Percentiles rank a stretch among this genome's conserved stretches.
Evolutionary conservation across 768 basidiomycete species (phyloP).

Genomic region (Auricularia cornea): DNA sequence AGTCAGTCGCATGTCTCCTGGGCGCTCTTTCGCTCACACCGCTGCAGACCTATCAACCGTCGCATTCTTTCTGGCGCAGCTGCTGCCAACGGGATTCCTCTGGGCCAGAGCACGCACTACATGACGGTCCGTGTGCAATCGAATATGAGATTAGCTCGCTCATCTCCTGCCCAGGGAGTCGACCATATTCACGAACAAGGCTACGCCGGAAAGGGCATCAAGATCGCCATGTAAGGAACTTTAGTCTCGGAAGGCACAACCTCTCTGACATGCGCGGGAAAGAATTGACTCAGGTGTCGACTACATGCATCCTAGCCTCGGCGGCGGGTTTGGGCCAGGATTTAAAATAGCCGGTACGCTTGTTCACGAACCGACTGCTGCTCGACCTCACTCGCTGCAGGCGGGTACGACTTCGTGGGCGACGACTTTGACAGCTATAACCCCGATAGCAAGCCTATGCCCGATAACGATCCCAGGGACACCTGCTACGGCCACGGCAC

Average conservation of each 20-base stretch:
- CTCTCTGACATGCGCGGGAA: slow-evolving; percentile 24
- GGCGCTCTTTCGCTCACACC: background rate
- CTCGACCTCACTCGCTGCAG: background rate
- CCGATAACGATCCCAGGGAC: slow-evolving; percentile 23
- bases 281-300: slow-evolving; percentile 28
- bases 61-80: background rate
- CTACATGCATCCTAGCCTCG: slow-evolving; percentile 49
- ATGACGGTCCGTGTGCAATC: slow-evolving; percentile 3
- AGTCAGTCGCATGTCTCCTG: background rate
- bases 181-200: slow-evolving; percentile 59
- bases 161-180: slow-evolving; percentile 32
- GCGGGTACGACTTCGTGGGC: slow-evolving; percentile 43
- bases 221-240: slow-evolving; percentile 53
- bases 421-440: slow-evolving; percentile 44
- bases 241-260: background rate
- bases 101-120: slow-evolving; percentile 1
- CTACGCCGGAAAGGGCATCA: slow-evolving; percentile 53
- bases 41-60: background rate
- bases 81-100: background rate
- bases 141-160: background rate
- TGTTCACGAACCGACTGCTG: background rate
- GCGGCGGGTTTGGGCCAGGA: slow-evolving; percentile 38
- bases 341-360: slow-evolving; percentile 32
- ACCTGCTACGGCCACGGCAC: slow-evolving; percentile 34
- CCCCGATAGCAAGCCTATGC: slow-evolving; percentile 30